These are phyloP conservation scores for Mimosa bimucronata DNA, from an alignment of 306 rosid genomes.

Conservation along the genomic window DNA sequence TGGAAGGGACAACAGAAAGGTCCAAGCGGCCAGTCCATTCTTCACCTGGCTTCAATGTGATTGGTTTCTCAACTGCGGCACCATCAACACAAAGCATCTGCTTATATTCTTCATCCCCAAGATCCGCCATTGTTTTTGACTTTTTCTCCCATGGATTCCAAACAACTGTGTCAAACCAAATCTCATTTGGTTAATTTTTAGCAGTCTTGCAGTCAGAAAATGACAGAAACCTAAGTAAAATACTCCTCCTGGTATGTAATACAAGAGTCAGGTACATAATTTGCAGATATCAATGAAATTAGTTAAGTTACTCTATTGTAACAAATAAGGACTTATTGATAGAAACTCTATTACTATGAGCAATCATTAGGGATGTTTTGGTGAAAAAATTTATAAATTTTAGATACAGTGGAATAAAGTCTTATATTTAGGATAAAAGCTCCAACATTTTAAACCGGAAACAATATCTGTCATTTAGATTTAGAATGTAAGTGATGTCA, in stretches of 20 bases:
- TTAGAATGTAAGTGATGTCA: background rate
- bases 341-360: no score
- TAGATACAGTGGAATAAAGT: no score
- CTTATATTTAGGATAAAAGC: no score
- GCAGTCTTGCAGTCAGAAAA: background rate
- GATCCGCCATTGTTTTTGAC: constrained; percentile 62
- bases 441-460: no score
- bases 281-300: no score
- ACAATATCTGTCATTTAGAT: background rate
- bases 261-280: no score
- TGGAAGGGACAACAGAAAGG: constrained; percentile 58
- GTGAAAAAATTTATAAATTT: no score
- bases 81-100: constrained; percentile 86
- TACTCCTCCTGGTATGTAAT: background rate
- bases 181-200: constrained; percentile 12
- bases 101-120: constrained; percentile 90
- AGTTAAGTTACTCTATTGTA: no score
- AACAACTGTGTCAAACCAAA: constrained; percentile 59
- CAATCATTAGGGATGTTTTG: no score
- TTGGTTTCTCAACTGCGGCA: constrained; percentile 78
- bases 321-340: no score
- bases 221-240: background rate
- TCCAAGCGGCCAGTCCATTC: constrained; percentile 93
- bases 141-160: constrained; percentile 98
- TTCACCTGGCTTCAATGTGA: constrained; percentile 76